These are phyloP conservation scores for Stephanodiscus triporus DNA, from an alignment of 108 stramenopile genomes.

Conservation along the genomic window DNA sequence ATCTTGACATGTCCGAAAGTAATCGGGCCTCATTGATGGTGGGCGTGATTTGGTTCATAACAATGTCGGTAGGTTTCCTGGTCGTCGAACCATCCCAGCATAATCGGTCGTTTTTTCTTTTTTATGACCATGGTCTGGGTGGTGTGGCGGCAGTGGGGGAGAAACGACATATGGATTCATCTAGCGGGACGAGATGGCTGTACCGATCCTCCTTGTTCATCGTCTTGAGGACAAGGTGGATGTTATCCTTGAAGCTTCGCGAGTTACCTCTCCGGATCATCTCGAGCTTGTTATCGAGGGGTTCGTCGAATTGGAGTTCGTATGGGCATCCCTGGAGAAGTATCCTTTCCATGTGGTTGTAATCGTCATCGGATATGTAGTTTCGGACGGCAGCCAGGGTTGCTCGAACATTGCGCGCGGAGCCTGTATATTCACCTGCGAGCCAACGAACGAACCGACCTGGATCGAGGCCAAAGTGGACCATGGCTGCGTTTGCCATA, in stretches of 20 bases:
- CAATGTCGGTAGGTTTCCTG: background rate
- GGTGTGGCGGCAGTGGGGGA: background rate
- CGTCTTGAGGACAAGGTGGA: background rate
- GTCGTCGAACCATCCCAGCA: slow-evolving; percentile 1
- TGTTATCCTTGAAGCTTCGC: slow-evolving; percentile 1
- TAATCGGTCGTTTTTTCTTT: background rate
- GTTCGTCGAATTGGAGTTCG: background rate
- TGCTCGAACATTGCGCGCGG: too few relatives aligned
- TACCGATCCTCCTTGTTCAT: slow-evolving; percentile 11
- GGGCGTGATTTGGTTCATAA: background rate
- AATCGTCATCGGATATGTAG: background rate
- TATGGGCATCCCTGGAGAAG: background rate
- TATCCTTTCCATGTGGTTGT: background rate
- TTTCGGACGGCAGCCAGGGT: background rate
- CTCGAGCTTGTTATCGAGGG: background rate
- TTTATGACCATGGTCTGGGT: slow-evolving; percentile 1
- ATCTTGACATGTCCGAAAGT: background rate
- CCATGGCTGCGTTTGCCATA: slow-evolving; percentile 7
- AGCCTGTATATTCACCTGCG: background rate
- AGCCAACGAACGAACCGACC: slow-evolving; percentile 2
- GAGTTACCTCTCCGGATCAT: background rate
- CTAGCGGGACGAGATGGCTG: background rate
- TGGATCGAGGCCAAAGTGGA: background rate
- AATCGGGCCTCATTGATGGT: background rate
- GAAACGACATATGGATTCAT: background rate